Conservation (phyloP, 2,329 filamentous ascomycete species). For the Hymenoscyphus linearis region DNA sequence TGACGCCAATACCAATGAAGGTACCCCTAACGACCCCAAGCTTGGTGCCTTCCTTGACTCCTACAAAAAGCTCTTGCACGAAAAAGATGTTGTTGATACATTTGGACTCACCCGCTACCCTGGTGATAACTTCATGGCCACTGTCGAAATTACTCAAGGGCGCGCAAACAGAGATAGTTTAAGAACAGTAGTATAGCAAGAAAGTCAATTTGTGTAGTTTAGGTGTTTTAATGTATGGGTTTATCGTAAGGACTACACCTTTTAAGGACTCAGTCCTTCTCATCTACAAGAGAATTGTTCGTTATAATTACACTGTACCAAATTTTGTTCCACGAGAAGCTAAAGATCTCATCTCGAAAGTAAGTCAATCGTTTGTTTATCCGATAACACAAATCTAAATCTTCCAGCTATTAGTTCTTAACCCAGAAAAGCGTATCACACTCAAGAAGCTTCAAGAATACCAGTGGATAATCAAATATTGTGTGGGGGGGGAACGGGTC, state of each 20-base stretch:
- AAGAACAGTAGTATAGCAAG: conserved; percentile 75
- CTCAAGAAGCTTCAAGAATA: conserved; percentile 80
- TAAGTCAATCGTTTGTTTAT: conserved; percentile 38
- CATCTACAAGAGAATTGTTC: conserved; percentile 79
- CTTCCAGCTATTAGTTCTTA: conserved; percentile 70
- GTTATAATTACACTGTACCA: conserved; percentile 84
- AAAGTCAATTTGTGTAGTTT: conserved; percentile 94
- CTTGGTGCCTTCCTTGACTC: too few relatives aligned
- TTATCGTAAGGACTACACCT: conserved; percentile 85
- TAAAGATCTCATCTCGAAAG: conserved; percentile 80
- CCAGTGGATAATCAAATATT: conserved; percentile 94
- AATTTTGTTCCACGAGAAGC: conserved; percentile 84
- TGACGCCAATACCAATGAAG: too few relatives aligned
- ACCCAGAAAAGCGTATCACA: conserved; percentile 83
- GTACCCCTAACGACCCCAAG: too few relatives aligned
- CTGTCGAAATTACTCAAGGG: too few relatives aligned
- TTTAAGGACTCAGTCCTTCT: conserved; percentile 90
- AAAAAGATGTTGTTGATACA: too few relatives aligned
- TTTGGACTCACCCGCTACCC: too few relatives aligned
- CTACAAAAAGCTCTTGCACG: too few relatives aligned
- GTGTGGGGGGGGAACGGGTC: conserved; percentile 32
- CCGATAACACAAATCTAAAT: conserved; percentile 11
- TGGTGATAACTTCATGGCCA: too few relatives aligned
- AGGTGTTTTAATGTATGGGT: conserved; percentile 92
- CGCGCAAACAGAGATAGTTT: conserved; percentile 90